phyloP scores from a whole-genome alignment of 192 early-diverging fungal species.

The Coemansia sp. region DNA sequence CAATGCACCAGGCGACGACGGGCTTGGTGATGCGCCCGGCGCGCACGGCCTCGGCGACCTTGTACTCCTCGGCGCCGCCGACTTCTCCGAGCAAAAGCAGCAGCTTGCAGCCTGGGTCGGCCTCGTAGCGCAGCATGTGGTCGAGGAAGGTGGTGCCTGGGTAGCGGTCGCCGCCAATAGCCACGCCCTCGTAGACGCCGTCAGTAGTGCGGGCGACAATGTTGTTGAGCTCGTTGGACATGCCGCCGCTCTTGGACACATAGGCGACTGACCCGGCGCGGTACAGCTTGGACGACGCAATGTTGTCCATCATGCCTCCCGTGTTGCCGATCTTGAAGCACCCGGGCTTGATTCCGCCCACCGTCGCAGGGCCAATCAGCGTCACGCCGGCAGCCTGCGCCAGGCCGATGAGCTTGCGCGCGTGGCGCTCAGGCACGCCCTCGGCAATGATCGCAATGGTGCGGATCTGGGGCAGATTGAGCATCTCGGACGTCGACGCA shows the following conservation, averaged over 20 bases:
- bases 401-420: constrained; percentile 85
- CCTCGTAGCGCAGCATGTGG: constrained; percentile 93
- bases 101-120: constrained; percentile 92
- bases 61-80: constrained; percentile 97
- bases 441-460: constrained; percentile 98
- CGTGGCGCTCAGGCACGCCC: constrained; percentile 96
- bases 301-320: constrained; percentile 99
- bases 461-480: constrained; percentile 80
- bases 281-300: constrained; percentile 96
- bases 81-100: constrained; percentile 95
- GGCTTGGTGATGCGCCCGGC: constrained; percentile 93
- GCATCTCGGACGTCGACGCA: constrained; percentile 88
- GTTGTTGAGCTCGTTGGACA: constrained; percentile 99
- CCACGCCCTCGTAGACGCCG: constrained; percentile 98
- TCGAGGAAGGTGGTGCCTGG: constrained; percentile 98
- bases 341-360: constrained; percentile 98
- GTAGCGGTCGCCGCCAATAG: constrained; percentile 98
- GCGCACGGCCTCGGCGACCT: constrained; percentile 88
- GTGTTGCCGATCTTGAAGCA: constrained; percentile 99
- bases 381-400: constrained; percentile 78
- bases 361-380: constrained; percentile 96
- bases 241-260: constrained; percentile 98
- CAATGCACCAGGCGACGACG: constrained; percentile 99
- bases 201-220: constrained; percentile 95
- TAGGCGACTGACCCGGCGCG: constrained; percentile 95